These are phyloP conservation scores for Fraxinus americana DNA, from an alignment of 257 asterid species.

Conservation along the genomic window DNA sequence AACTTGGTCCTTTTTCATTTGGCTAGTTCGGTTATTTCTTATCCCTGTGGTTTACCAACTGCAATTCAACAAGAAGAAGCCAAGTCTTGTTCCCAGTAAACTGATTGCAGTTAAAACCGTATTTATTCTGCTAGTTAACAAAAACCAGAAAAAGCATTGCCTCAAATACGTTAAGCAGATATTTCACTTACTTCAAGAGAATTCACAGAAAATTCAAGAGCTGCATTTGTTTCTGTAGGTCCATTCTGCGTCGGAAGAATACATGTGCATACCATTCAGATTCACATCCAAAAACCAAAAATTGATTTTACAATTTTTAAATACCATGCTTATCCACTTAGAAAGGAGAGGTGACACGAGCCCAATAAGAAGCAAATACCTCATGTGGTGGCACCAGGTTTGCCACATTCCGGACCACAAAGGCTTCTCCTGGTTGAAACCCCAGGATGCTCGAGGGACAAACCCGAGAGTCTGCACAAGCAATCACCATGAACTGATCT, in stretches of 20 bases:
- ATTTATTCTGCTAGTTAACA: not conserved
- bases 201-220: constrained; percentile 94
- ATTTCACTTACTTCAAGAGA: constrained; percentile 67
- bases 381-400: constrained; percentile 89
- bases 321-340: constrained; percentile 12
- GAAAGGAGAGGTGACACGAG: not conserved
- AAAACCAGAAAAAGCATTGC: not conserved
- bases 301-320: not conserved
- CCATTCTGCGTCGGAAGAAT: constrained; percentile 64
- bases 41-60: not conserved
- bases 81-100: not conserved
- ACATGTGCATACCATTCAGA: not conserved
- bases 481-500: constrained; percentile 93
- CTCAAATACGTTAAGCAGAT: not conserved
- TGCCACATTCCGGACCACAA: constrained; percentile 84
- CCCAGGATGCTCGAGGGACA: constrained; percentile 93
- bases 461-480: constrained; percentile 98
- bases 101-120: constrained; percentile 7
- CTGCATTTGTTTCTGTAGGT: constrained; percentile 94
- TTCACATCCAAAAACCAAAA: constrained; percentile 10
- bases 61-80: too few relatives aligned
- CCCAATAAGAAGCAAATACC: constrained; percentile 37
- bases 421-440: constrained; percentile 98
- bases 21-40: too few relatives aligned
- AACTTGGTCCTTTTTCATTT: too few relatives aligned